A percentile compares a stretch with the other conserved stretches of the same genome.
Evolutionary conservation across 192 early-diverging fungal species (phyloP).

Genomic region (Coemansia sp.): DNA sequence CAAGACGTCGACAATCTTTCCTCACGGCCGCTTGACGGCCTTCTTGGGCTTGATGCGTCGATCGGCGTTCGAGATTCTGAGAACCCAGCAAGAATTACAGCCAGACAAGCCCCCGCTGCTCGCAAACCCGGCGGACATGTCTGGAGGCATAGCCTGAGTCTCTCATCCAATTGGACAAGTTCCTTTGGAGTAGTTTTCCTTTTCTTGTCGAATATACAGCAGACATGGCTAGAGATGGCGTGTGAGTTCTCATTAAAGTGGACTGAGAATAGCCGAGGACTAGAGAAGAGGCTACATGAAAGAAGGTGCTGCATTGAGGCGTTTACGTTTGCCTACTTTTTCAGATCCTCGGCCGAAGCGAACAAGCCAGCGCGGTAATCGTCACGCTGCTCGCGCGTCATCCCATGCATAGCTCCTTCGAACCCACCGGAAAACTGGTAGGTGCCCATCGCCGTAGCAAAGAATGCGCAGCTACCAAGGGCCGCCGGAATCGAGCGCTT

Average conservation of each 20-base stretch:
- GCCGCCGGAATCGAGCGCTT: slow-evolving; percentile 60
- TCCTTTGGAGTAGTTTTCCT: no score
- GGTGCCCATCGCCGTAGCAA: slow-evolving; percentile 63
- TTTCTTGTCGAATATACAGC: no score
- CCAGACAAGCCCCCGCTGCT: slow-evolving; percentile 31
- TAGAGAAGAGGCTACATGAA: no score
- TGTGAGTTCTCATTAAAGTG: no score
- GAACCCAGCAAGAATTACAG: slow-evolving; percentile 33
- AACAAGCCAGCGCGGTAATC: slow-evolving; percentile 42
- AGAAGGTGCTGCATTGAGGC: no score
- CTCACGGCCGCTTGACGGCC: slow-evolving; percentile 40
- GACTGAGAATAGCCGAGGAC: no score
- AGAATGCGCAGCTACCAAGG: slow-evolving; percentile 58
- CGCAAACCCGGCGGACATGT: slow-evolving; percentile 3
- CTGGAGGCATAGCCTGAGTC: slow-evolving; percentile 10
- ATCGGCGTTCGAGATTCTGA: slow-evolving; percentile 50
- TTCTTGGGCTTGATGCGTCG: slow-evolving; percentile 52
- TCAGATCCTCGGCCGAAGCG: slow-evolving; percentile 44
- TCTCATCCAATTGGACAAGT: no score
- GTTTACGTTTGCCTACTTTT: slow-evolving; percentile 7
- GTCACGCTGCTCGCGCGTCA: slow-evolving; percentile 42
- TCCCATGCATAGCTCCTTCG: slow-evolving; percentile 36
- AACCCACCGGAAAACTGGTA: slow-evolving; percentile 61
- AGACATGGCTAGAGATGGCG: no score
- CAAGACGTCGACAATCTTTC: slow-evolving; percentile 34